These are phyloP conservation scores for Rhododendron mucronatum DNA, from an alignment of 148 eudicot genomes.

Conservation along the genomic window DNA sequence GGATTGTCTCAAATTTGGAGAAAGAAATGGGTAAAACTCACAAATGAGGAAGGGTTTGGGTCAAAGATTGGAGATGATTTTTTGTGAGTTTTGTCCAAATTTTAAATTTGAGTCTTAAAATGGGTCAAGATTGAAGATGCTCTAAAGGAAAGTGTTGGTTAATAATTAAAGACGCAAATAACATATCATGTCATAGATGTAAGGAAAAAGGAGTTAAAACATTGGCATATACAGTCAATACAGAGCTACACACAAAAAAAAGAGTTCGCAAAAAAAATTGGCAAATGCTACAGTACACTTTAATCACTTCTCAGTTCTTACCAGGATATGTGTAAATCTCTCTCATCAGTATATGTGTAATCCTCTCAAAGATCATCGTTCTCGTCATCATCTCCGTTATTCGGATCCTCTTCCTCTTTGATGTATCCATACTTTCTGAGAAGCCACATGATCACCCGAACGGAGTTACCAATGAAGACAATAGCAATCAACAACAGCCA, in stretches of 20 bases:
- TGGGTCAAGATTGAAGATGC: too few species aligned
- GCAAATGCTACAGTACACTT: not conserved
- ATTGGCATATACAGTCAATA: not conserved
- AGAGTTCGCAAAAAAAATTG: not conserved
- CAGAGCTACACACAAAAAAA: too few species aligned
- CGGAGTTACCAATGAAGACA: constrained; percentile 3
- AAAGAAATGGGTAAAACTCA: too few species aligned
- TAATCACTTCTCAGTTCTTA: not conserved
- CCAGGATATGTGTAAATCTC: not conserved
- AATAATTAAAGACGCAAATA: too few species aligned
- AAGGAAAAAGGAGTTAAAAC: not conserved
- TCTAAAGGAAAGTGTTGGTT: too few species aligned
- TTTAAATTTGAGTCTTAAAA: too few species aligned
- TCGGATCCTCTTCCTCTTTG: not conserved
- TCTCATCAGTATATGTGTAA: not conserved
- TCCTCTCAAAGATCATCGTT: not conserved
- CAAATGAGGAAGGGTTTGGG: too few species aligned
- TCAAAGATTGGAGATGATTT: too few species aligned
- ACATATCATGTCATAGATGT: not conserved
- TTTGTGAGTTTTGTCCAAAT: too few species aligned
- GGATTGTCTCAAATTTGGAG: too few species aligned
- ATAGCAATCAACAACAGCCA: constrained; percentile 5
- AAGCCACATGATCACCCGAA: constrained; percentile 7
- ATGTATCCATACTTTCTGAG: constrained; percentile 4
- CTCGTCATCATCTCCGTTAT: not conserved